A percentile compares a stretch with the other conserved stretches of the same genome.
Evolutionary conservation across 805 yeast genomes (phyloP).

Genomic region (Jamesozyma gamospora): DNA sequence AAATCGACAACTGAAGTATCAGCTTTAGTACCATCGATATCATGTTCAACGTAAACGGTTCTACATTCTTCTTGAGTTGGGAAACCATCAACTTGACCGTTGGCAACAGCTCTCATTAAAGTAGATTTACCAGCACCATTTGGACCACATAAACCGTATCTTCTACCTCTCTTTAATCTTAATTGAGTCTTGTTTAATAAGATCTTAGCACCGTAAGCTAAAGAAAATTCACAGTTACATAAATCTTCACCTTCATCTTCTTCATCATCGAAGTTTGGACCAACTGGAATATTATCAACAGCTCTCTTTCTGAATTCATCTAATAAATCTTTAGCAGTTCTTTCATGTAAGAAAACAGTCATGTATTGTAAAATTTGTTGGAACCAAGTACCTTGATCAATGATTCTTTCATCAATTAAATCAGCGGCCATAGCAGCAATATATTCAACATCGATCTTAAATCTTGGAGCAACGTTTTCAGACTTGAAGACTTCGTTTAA

Average conservation of each 20-base stretch:
- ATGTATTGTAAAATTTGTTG: constrained; percentile 84
- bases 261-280: constrained; percentile 92
- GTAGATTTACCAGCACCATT: constrained; percentile 99
- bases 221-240: constrained; percentile 99
- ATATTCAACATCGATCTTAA: constrained; percentile 66
- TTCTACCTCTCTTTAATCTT: constrained; percentile 97
- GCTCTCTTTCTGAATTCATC: constrained; percentile 95
- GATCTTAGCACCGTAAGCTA: constrained; percentile 99
- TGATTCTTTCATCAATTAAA: constrained; percentile 94
- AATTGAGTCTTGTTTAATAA: constrained; percentile 98
- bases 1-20: constrained; percentile 90
- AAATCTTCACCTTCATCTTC: constrained; percentile 99
- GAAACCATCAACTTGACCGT: constrained; percentile 99
- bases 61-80: constrained; percentile 98
- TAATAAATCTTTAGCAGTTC: constrained; percentile 78
- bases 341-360: constrained; percentile 91
- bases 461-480: constrained; percentile 64
- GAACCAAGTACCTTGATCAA: constrained; percentile 88
- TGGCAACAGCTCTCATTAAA: constrained; percentile 93
- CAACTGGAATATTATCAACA: constrained; percentile 95
- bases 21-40: constrained; percentile 96
- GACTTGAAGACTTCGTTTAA: constrained; percentile 62
- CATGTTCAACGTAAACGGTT: constrained; percentile 99
- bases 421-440: constrained; percentile 97
- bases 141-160: constrained; percentile 99